Percentiles rank a stretch among this genome's conserved stretches.
These are phyloP conservation scores for sunflower (Helianthus annuus) DNA, from an alignment of 129 eudicot genomes.

Conservation along the genomic window DNA sequence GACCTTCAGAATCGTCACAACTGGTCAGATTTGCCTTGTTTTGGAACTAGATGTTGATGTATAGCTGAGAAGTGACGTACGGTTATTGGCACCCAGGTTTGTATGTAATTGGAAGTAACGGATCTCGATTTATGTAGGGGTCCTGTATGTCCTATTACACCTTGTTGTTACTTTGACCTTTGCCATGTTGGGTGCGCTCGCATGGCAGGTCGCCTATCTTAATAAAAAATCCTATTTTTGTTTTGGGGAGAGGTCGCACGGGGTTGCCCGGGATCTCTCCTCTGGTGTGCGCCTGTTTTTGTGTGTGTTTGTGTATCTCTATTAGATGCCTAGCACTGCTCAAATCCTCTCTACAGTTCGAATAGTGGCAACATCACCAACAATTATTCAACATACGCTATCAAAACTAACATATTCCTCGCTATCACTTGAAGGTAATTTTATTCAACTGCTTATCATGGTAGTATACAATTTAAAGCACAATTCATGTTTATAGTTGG, in stretches of 20 bases:
- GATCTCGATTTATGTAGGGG: constrained; percentile 4
- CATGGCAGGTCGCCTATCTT: constrained; percentile 52
- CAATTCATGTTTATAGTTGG: background rate
- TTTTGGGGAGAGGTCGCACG: constrained; percentile 45
- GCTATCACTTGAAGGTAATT: constrained; percentile 16
- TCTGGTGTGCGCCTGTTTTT: constrained; percentile 19
- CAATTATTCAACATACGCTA: background rate
- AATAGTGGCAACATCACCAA: constrained; percentile 19
- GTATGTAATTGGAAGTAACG: constrained; percentile 16
- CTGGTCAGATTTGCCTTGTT: background rate
- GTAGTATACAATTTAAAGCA: background rate
- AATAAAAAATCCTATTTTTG: constrained; percentile 27
- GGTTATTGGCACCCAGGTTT: constrained; percentile 26
- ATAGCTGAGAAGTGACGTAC: background rate
- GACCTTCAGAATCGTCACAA: too few relatives aligned
- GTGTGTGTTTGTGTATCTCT: background rate
- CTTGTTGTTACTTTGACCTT: constrained; percentile 34
- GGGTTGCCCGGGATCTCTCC: constrained; percentile 40
- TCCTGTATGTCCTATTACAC: constrained; percentile 9
- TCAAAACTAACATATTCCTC: background rate
- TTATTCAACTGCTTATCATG: background rate
- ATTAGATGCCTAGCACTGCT: background rate
- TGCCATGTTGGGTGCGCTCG: constrained; percentile 69
- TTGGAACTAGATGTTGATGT: constrained; percentile 6
- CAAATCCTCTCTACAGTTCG: background rate